phyloP scores from a whole-genome alignment of 495 filamentous ascomycete species.

The Echria macrotheca region DNA sequence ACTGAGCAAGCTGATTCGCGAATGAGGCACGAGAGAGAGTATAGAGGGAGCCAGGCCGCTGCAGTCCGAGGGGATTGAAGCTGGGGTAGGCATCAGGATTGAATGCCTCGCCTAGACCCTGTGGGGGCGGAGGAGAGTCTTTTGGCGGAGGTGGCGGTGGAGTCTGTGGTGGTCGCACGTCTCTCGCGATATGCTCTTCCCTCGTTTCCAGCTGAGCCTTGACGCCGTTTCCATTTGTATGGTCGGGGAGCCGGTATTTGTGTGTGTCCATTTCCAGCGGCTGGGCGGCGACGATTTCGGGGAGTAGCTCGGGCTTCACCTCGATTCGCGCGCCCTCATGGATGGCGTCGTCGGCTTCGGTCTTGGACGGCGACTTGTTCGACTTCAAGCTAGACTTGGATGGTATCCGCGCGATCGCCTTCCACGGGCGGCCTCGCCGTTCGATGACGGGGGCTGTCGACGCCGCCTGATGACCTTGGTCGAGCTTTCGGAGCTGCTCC shows the following conservation, averaged over 20 bases:
- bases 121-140: slow-evolving; percentile 39
- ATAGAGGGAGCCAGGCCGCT: slow-evolving; percentile 74
- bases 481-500: slow-evolving; percentile 63
- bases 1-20: slow-evolving; percentile 79
- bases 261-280: slow-evolving; percentile 54
- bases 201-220: slow-evolving; percentile 49
- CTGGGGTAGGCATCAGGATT: slow-evolving; percentile 37
- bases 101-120: slow-evolving; percentile 26
- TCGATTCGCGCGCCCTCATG: slow-evolving; percentile 6
- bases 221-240: slow-evolving; percentile 55
- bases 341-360: slow-evolving; percentile 16
- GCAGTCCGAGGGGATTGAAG: slow-evolving; percentile 51
- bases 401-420: slow-evolving; percentile 43
- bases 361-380: slow-evolving; percentile 17
- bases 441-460: slow-evolving; percentile 49
- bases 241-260: slow-evolving; percentile 60
- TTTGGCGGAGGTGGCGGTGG: slow-evolving; percentile 42
- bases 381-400: slow-evolving; percentile 30
- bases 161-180: slow-evolving; percentile 29
- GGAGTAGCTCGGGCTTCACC: slow-evolving; percentile 33
- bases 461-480: slow-evolving; percentile 54
- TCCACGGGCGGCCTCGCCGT: slow-evolving; percentile 61
- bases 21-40: slow-evolving; percentile 87
- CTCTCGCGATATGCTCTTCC: slow-evolving; percentile 47
- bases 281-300: slow-evolving; percentile 35